Conservation (phyloP, 2,329 filamentous ascomycete species). For the Colletotrichum tabaci region DNA sequence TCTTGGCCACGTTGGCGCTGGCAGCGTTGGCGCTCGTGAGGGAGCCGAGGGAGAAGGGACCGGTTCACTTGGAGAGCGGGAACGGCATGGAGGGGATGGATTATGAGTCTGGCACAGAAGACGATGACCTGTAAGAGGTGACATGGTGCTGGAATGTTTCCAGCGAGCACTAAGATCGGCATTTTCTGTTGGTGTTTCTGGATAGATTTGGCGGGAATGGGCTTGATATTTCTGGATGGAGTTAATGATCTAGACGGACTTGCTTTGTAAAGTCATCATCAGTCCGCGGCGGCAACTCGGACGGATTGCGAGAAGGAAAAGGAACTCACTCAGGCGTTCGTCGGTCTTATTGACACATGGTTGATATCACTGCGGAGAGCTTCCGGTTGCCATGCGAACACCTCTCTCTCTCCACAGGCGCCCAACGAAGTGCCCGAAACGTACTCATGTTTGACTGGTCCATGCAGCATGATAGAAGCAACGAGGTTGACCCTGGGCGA, state of each 20-base stretch:
- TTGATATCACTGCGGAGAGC: not conserved
- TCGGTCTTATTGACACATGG: not conserved
- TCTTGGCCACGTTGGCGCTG: constrained; percentile 49
- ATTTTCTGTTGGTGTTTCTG: not conserved
- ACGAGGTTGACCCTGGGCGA: constrained; percentile 31
- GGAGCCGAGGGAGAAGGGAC: constrained; percentile 49
- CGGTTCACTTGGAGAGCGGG: constrained; percentile 19
- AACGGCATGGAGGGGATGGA: constrained; percentile 6
- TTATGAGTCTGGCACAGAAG: constrained; percentile 27
- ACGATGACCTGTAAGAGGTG: constrained; percentile 23
- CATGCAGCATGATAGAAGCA: constrained; percentile 15
- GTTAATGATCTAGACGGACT: not conserved
- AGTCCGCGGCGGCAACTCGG: not conserved
- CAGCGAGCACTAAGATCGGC: not conserved
- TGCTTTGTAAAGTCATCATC: not conserved
- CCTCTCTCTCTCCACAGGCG: not conserved
- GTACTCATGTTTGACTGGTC: not conserved
- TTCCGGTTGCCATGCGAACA: constrained; percentile 2
- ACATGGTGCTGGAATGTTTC: no score
- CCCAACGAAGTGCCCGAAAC: not conserved
- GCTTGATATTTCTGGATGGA: not conserved
- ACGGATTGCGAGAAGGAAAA: not conserved
- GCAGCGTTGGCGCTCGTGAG: constrained; percentile 51
- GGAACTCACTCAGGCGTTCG: not conserved
- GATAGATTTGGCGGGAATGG: not conserved